Base-by-base conservation (phyloP, 2,329 filamentous ascomycete species). In the Leptosphaerulina australis region DNA sequence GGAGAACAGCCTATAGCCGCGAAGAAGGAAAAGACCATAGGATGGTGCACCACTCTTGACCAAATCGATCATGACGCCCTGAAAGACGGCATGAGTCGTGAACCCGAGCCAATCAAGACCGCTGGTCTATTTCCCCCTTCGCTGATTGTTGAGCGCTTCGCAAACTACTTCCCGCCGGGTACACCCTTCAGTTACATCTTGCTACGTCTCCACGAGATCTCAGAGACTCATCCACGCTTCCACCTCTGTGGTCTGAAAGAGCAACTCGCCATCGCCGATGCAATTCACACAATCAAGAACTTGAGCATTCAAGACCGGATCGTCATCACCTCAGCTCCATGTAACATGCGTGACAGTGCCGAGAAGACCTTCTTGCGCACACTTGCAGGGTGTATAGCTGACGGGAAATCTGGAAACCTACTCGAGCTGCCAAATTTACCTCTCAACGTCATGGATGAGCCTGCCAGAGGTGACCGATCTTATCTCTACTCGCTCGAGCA, bases 181-280 rank as follows among this genome's bases (percentile, higher is more conserved):
- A 92, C 90, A 0, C 90, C 92, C 0, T 88, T 97, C 60, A 88
- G 86, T 56, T 96, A 91, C 66, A 85, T 97, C 51, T 74, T 97
- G 47, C 79, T 86, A 54, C 88, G 88, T 2, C 77, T 97, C 38
- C 80, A 88, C 55, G 86, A 91, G 47, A 79, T 93, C 7, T 82
- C 84, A 2, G 76, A 79, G 21, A 76, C 88, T 8, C 83, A 86
- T 44, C 73, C 80, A 0, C 80, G 82, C 1, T 97, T 91, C 72
- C 84, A 87, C 57, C 75, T 97, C 39, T 91, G 88, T 61, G 74
- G 78, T 10, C 70, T 90, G 7, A 78, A 78, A 43, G 83, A 87
- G 36, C 81, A 83, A 53, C 73, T 93, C 14, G 76, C 79, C 25
- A 80, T 92, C 49, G 86, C 90, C 22, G 88, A 94, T 62, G 68